Percentiles rank a stretch among this genome's conserved stretches.
Conservation (phyloP, 1,284 basidiomycete species). For the Rhodotorula glutinis region DNA sequence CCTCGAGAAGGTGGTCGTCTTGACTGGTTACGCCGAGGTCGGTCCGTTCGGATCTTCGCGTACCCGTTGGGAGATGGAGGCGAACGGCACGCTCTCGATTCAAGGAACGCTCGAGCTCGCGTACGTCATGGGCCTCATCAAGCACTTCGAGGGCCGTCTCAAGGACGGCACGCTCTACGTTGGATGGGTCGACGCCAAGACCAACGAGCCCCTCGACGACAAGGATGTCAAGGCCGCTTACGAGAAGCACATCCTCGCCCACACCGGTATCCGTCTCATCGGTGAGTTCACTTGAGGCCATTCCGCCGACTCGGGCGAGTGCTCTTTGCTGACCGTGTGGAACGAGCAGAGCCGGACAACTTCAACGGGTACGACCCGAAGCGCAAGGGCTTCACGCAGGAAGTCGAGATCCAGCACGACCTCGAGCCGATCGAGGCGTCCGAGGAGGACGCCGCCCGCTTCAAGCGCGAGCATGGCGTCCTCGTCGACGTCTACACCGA, state of each 20-base stretch:
- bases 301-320: conserved; percentile 53
- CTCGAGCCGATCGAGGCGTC: conserved; percentile 93
- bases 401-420: conserved; percentile 94
- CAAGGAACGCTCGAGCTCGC: conserved; percentile 99
- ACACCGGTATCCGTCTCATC: conserved; percentile 93
- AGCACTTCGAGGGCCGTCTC: conserved; percentile 94
- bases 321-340: neutral
- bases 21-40: conserved; percentile 95
- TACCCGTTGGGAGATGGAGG: conserved; percentile 99
- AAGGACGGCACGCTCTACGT: conserved; percentile 89
- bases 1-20: conserved; percentile 89
- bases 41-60: conserved; percentile 98
- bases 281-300: conserved; percentile 44
- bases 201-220: conserved; percentile 95
- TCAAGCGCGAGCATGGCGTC: conserved; percentile 94
- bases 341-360: conserved; percentile 72
- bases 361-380: conserved; percentile 97
- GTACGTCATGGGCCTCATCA: conserved; percentile 98
- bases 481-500: conserved; percentile 89
- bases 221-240: conserved; percentile 92
- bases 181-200: conserved; percentile 95
- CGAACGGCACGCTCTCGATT: conserved; percentile 86
- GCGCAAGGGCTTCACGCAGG: conserved; percentile 95
- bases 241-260: conserved; percentile 87
- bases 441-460: conserved; percentile 84